A percentile compares a stretch with the other conserved stretches of the same genome.
Conservation (phyloP, 805 yeast species). For the Candida chauliodis region DNA sequence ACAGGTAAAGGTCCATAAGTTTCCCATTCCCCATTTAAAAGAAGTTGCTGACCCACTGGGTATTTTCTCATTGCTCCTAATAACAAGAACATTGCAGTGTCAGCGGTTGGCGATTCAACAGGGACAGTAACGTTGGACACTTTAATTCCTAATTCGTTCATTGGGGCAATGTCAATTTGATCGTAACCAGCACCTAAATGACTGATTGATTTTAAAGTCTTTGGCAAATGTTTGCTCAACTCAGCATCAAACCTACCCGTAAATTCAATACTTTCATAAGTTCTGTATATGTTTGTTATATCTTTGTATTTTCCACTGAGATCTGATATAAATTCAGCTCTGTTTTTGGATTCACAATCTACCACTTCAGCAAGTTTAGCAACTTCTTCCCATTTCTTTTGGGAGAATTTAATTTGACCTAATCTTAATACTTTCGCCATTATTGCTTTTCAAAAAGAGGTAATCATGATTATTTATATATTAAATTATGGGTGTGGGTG, state of each 20-base stretch:
- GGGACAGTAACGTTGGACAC: constrained; percentile 65
- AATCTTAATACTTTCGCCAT: constrained; percentile 57
- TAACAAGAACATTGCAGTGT: constrained; percentile 60
- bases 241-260: constrained; percentile 70
- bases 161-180: constrained; percentile 57
- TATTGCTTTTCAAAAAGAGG: no score
- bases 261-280: constrained; percentile 46
- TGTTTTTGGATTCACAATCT: constrained; percentile 29
- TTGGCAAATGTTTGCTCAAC: constrained; percentile 51
- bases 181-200: constrained; percentile 79
- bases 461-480: no score
- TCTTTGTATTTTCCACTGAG: constrained; percentile 43
- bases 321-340: constrained; percentile 42
- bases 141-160: constrained; percentile 52
- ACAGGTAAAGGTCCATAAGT: constrained; percentile 48
- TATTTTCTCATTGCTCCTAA: constrained; percentile 67
- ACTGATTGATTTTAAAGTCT: constrained; percentile 47
- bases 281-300: constrained; percentile 44
- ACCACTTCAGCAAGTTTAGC: constrained; percentile 37
- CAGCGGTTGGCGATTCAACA: constrained; percentile 71
- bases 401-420: constrained; percentile 59
- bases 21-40: constrained; percentile 62
- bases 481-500: background rate
- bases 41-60: constrained; percentile 51
- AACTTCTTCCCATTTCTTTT: constrained; percentile 62